Evolutionary conservation across 768 basidiomycete species (phyloP).

Genomic region (Rhodotorula kratochvilovae): DNA sequence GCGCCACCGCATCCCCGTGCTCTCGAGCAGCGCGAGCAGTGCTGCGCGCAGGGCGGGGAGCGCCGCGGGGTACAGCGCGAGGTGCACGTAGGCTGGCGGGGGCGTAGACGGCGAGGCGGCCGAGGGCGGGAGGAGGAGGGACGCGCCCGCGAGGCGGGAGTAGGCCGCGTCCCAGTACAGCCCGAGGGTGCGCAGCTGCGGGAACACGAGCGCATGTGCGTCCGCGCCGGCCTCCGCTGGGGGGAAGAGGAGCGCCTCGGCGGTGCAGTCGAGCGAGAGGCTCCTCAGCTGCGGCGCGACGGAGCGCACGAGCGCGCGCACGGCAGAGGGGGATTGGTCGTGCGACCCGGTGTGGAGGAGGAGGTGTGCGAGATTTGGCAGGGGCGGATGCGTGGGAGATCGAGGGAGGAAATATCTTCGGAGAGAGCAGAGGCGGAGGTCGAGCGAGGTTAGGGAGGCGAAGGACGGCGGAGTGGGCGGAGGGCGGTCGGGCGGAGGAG

Average conservation of each 20-base stretch:
- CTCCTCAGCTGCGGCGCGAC: neutral
- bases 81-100: neutral
- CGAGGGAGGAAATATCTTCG: slow-evolving; percentile 14
- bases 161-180: slow-evolving; percentile 24
- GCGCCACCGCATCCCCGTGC: neutral
- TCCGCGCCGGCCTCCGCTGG: neutral
- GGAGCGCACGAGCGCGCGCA: neutral
- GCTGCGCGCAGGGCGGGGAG: neutral
- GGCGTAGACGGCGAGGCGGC: neutral
- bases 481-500: neutral
- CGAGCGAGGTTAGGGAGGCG: neutral
- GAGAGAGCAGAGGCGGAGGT: slow-evolving; percentile 17
- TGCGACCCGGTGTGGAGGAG: slow-evolving; percentile 10
- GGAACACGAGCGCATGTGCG: neutral
- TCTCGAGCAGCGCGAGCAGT: neutral
- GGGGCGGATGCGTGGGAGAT: neutral
- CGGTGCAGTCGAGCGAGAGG: slow-evolving; percentile 10
- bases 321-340: slow-evolving; percentile 2
- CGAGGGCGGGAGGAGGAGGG: neutral
- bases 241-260: neutral
- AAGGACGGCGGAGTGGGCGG: neutral
- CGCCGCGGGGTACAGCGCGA: slow-evolving; percentile 14
- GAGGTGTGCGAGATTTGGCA: slow-evolving; percentile 11
- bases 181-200: neutral
- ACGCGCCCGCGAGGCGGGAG: neutral